A percentile compares a stretch with the other conserved stretches of the same genome.
Evolutionary conservation across 1,284 basidiomycete species (phyloP).

Genomic region (Apiotrichum montevideense): DNA sequence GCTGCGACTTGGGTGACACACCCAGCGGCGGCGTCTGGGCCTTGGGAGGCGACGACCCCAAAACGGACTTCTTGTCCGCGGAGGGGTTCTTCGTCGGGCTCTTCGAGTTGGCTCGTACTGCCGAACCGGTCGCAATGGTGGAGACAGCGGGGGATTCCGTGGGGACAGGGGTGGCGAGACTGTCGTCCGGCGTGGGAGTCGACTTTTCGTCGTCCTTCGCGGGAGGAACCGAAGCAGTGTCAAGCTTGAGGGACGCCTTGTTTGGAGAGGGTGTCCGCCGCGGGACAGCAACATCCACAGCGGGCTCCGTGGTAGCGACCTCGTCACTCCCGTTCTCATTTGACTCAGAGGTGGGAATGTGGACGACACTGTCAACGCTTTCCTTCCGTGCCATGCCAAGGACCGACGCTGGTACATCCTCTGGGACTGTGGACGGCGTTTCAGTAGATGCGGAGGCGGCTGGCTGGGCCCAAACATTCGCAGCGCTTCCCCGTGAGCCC

Average conservation of each 20-base stretch:
- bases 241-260: neutral
- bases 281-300: neutral
- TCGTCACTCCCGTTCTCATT: too few species aligned
- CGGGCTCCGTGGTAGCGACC: neutral
- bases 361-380: slow-evolving; percentile 16
- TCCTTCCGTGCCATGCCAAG: slow-evolving; percentile 17
- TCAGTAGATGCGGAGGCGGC: neutral
- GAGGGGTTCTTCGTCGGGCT: neutral
- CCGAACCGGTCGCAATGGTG: too few species aligned
- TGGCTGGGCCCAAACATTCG: neutral
- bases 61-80: neutral
- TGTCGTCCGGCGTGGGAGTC: neutral
- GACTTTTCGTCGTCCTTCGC: neutral
- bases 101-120: neutral
- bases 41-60: neutral
- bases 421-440: neutral
- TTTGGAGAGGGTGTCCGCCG: neutral
- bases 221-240: neutral
- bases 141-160: neutral
- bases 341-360: slow-evolving; percentile 3
- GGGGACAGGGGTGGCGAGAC: neutral
- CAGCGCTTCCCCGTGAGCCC: slow-evolving; percentile 9
- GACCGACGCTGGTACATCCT: neutral
- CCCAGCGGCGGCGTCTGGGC: slow-evolving; percentile 48
- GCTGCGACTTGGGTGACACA: slow-evolving; percentile 4